These are phyloP conservation scores for Solanum ossicruentum DNA, from an alignment of 257 asterid genomes.

Conservation along the genomic window DNA sequence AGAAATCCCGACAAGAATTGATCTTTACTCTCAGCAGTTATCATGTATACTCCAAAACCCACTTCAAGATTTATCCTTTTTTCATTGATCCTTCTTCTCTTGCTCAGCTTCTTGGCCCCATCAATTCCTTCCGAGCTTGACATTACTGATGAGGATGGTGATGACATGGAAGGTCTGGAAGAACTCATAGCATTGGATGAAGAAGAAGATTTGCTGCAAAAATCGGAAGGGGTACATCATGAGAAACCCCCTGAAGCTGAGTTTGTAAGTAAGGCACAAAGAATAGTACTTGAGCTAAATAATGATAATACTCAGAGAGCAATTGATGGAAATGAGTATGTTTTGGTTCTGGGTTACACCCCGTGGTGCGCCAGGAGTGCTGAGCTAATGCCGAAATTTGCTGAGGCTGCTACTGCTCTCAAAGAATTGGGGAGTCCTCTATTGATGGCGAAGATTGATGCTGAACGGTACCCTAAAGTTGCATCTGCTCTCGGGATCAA, in stretches of 20 bases:
- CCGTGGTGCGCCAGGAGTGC: conserved; percentile 94
- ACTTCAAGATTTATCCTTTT: conserved; percentile 30
- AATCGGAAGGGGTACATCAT: conserved; percentile 33
- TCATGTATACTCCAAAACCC: conserved; percentile 32
- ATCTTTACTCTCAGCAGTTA: background rate
- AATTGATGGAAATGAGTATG: conserved; percentile 63
- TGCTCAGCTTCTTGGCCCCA: conserved; percentile 19
- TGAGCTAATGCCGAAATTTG: conserved; percentile 90
- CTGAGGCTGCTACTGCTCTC: conserved; percentile 82
- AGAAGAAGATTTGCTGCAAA: conserved; percentile 28
- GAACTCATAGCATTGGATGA: conserved; percentile 79
- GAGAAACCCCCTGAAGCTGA: conserved; percentile 42
- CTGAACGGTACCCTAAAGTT: conserved; percentile 68
- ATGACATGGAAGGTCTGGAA: conserved; percentile 42
- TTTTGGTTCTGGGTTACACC: conserved; percentile 78
- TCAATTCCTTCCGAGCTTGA: conserved; percentile 6
- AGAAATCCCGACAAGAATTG: background rate
- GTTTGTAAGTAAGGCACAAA: conserved; percentile 76
- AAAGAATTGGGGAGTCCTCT: conserved; percentile 48
- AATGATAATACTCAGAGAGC: conserved; percentile 44
- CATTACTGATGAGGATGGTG: conserved; percentile 21
- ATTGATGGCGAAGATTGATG: conserved; percentile 79
- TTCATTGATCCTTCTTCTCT: conserved; percentile 31
- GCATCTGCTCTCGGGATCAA: conserved; percentile 59
- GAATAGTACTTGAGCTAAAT: conserved; percentile 74